Percentiles rank a stretch among this genome's conserved stretches.
These are phyloP conservation scores for Venturia nashicola DNA, from an alignment of 2,329 filamentous ascomycete species.

Conservation along the genomic window DNA sequence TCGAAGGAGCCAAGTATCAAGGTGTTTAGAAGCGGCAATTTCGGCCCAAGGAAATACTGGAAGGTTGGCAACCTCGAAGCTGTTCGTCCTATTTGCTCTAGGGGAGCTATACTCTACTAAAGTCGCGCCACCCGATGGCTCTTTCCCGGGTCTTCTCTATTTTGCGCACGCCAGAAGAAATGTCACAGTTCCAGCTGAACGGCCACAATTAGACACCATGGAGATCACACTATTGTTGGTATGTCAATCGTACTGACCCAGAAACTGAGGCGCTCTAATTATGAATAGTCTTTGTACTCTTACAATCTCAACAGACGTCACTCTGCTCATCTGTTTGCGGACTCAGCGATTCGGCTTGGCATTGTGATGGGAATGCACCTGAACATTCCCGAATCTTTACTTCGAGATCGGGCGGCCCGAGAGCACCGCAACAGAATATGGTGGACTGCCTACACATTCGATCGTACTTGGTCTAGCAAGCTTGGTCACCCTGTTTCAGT, in stretches of 20 bases:
- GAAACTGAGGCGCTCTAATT: neutral
- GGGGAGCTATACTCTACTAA: slow-evolving; percentile 34
- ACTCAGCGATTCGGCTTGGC: slow-evolving; percentile 31
- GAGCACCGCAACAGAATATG: slow-evolving; percentile 23
- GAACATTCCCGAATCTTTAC: slow-evolving; percentile 27
- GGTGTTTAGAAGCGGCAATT: slow-evolving; percentile 27
- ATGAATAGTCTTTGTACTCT: slow-evolving; percentile 31
- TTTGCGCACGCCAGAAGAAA: slow-evolving; percentile 30
- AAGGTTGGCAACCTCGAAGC: slow-evolving; percentile 25
- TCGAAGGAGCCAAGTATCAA: slow-evolving; percentile 25
- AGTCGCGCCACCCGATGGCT: slow-evolving; percentile 20
- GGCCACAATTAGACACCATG: slow-evolving; percentile 31
- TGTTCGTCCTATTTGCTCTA: slow-evolving; percentile 34
- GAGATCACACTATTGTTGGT: slow-evolving; percentile 31
- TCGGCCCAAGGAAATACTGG: slow-evolving; percentile 22
- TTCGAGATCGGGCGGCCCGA: slow-evolving; percentile 23
- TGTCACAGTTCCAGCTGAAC: slow-evolving; percentile 28
- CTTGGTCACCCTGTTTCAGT: slow-evolving; percentile 22
- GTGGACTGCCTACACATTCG: slow-evolving; percentile 24
- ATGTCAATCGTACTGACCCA: neutral
- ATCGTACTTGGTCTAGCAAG: slow-evolving; percentile 23
- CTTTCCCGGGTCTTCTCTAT: slow-evolving; percentile 33
- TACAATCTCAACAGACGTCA: slow-evolving; percentile 33
- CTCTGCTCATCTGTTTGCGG: slow-evolving; percentile 31
- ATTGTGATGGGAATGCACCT: slow-evolving; percentile 34